Conservation (phyloP, 176 grass and related monocot genomes). For the Eleusine coracana region DNA sequence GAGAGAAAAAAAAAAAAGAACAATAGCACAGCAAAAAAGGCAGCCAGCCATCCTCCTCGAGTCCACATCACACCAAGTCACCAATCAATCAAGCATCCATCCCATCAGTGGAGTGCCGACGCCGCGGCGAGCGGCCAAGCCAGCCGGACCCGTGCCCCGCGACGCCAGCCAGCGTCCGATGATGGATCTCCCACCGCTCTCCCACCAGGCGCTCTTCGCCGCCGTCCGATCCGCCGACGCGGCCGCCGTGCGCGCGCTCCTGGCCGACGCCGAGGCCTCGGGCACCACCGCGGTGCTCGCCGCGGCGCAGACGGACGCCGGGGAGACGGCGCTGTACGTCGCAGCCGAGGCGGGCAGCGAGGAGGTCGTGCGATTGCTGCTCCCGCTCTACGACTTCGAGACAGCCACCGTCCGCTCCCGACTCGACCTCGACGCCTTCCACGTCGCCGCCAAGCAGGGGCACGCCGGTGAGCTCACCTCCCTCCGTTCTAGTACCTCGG, state of each 20-base stretch:
- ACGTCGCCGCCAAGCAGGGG: conserved; percentile 88
- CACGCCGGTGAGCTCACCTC: conserved; percentile 58
- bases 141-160: neutral
- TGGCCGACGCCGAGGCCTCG: conserved; percentile 42
- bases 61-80: conserved; percentile 26
- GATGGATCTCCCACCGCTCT: conserved; percentile 87
- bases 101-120: neutral
- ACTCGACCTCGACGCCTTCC: conserved; percentile 93
- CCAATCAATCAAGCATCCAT: conserved; percentile 30
- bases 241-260: conserved; percentile 55
- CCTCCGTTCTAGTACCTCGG: neutral
- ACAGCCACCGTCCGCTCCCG: conserved; percentile 64
- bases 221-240: conserved; percentile 80
- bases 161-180: too few relatives aligned
- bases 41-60: neutral
- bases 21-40: neutral
- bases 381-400: conserved; percentile 76
- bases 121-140: neutral
- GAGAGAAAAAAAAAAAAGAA: too few relatives aligned
- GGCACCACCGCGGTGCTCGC: conserved; percentile 41
- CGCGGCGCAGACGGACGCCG: conserved; percentile 70
- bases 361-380: conserved; percentile 72
- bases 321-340: conserved; percentile 90
- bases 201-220: conserved; percentile 77
- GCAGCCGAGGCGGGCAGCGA: conserved; percentile 72